Evolutionary conservation across 768 basidiomycete species (phyloP), one percentile per base, ranked within the genome.

Genomic region (Tremella yokohamensis): DNA sequence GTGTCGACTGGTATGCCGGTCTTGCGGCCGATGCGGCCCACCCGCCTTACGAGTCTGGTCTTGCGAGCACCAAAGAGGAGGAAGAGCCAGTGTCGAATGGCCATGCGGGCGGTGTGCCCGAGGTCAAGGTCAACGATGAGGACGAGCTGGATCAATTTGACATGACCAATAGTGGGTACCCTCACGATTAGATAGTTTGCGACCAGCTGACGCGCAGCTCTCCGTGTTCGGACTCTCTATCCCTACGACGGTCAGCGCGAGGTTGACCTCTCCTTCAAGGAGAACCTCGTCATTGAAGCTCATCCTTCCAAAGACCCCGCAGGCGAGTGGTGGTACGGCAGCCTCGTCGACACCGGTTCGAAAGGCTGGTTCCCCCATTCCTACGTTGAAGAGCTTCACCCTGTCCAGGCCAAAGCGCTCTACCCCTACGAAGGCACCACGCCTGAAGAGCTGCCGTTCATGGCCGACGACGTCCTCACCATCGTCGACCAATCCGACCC

Each of bases 251-350:
- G 85, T 2, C 90, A 93, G 61, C 85, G 93, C 9, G 80, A 83
- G 8, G 92, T 93, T 64, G 96, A 99, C 77, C 81, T 98, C 45
- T 82, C 82, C 18, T 97, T 99, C 77, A 82, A 76, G 22, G 85
- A 88, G 70, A 91, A 97, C 74, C 69, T 85, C 22, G 81, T 92
- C 50, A 78, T 98, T 12, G 76, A 79, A 34, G 91, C 88, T 11
- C 83, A 94, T 76, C 90, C 92, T 0, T 89, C 92, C 16, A 94
- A 89, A 76, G 79, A 79, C 52, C 80, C 85, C 29, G 84, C 82
- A 18, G 85, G 87, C 39, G 89, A 90, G 61, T 98, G 96, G 96
- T 94, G 90, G 89, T 89, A 88, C 72, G 92, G 91, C 24, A 87
- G 81, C 3, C 74, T 83, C 15, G 77, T 85, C 29, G 83, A 80